phyloP scores from a whole-genome alignment of 805 yeast species.

The Saccharomycopsis guyanensis region DNA sequence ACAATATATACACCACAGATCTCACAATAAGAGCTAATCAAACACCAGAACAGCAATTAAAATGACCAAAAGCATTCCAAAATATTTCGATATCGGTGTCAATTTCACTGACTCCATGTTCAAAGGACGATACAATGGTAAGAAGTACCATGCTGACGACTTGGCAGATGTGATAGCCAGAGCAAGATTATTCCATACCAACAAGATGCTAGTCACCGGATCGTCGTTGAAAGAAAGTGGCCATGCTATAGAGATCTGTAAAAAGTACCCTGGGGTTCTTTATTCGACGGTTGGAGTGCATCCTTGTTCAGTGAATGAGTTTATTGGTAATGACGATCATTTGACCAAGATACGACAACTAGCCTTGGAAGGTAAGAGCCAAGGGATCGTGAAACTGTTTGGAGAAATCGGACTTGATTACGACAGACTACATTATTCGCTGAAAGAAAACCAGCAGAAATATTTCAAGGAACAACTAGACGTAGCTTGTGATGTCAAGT shows the following conservation, averaged over 20 bases:
- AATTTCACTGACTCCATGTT: slow-evolving; percentile 89
- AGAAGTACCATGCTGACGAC: slow-evolving; percentile 61
- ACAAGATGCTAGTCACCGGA: slow-evolving; percentile 74
- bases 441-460: slow-evolving; percentile 54
- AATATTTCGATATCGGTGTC: slow-evolving; percentile 46
- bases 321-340: slow-evolving; percentile 27
- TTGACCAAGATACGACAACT: slow-evolving; percentile 39
- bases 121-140: slow-evolving; percentile 68
- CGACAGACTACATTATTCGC: slow-evolving; percentile 75
- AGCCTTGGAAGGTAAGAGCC: slow-evolving; percentile 38
- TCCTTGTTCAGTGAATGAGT: slow-evolving; percentile 76
- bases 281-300: slow-evolving; percentile 88
- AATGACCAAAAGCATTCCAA: slow-evolving; percentile 9
- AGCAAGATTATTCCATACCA: slow-evolving; percentile 59
- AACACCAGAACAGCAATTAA: too few species aligned
- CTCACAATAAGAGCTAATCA: too few species aligned
- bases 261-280: slow-evolving; percentile 30
- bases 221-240: slow-evolving; percentile 62
- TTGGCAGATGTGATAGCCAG: slow-evolving; percentile 54
- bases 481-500: slow-evolving; percentile 44
- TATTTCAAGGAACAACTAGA: slow-evolving; percentile 73
- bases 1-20: too few species aligned
- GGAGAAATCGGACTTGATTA: slow-evolving; percentile 97
- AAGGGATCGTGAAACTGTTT: slow-evolving; percentile 64
- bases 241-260: slow-evolving; percentile 52